Evolutionary conservation across 1,284 basidiomycete genomes (phyloP).

Genomic region (Malassezia obtusa): DNA sequence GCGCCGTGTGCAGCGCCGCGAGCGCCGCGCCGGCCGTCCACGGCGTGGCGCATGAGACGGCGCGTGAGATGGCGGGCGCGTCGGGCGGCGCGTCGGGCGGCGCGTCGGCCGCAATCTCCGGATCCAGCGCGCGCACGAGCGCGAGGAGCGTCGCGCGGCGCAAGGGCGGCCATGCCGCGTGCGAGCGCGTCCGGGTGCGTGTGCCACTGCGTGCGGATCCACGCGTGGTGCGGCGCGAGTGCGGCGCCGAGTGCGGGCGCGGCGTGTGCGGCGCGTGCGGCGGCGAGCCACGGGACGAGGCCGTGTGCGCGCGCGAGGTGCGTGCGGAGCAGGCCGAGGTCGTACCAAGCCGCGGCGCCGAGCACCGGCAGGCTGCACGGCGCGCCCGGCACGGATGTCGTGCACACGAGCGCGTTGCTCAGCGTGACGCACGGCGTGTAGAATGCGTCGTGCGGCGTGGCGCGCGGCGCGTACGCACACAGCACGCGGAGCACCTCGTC

Average conservation of each 20-base stretch:
- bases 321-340: neutral
- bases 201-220: slow-evolving; percentile 3
- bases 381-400: neutral
- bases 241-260: neutral
- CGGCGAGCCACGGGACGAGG: slow-evolving; percentile 7
- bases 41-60: neutral
- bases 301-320: neutral
- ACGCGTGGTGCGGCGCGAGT: neutral
- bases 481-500: slow-evolving; percentile 2
- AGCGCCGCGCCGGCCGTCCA: neutral
- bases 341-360: slow-evolving; percentile 7
- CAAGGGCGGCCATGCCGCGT: too few species aligned
- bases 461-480: neutral
- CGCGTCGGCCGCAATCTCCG: too few species aligned
- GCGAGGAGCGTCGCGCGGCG: neutral
- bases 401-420: slow-evolving; percentile 1
- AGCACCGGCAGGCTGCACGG: neutral
- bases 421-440: slow-evolving; percentile 2
- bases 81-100: too few species aligned
- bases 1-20: neutral
- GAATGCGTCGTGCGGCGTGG: neutral
- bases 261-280: neutral
- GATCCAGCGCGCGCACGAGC: neutral
- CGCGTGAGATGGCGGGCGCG: neutral
- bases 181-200: slow-evolving; percentile 4